A percentile compares a stretch with the other conserved stretches of the same genome.
phyloP scores from a whole-genome alignment of 2,329 filamentous ascomycete species.

The Verticillium klebahnii region DNA sequence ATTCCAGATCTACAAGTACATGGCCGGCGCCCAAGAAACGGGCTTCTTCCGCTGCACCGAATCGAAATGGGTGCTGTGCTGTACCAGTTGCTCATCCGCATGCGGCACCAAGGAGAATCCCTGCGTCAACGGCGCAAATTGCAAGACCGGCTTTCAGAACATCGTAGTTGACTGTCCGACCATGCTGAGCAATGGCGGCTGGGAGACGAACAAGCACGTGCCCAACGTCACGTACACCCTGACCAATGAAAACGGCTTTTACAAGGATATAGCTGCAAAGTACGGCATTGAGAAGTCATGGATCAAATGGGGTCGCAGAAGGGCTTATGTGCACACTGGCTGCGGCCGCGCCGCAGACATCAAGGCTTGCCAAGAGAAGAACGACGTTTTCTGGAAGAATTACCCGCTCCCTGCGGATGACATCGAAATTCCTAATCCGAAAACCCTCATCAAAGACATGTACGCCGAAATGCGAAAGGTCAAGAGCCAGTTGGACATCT shows the following conservation, averaged over 20 bases:
- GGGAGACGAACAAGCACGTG: no score
- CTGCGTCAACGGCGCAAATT: no score
- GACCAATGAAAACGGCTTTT: background rate
- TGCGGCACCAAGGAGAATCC: no score
- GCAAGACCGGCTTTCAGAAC: no score
- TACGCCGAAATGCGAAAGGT: background rate
- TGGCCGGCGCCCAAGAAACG: background rate
- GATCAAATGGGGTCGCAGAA: background rate
- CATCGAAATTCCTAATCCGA: conserved; percentile 3
- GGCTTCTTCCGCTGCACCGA: no score
- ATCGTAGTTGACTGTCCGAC: background rate
- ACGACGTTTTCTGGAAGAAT: background rate
- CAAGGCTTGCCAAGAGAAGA: background rate
- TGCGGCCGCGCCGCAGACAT: background rate
- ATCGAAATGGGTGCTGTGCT: no score
- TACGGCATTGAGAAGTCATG: background rate
- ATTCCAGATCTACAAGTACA: background rate
- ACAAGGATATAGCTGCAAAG: background rate
- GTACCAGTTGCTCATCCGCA: no score
- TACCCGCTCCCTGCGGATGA: background rate
- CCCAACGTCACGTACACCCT: background rate
- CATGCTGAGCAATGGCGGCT: background rate
- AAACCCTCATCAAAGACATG: conserved; percentile 2
- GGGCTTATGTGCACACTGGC: background rate
- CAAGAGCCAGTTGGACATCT: background rate